phyloP scores from a whole-genome alignment of 2,329 filamentous ascomycete genomes.

The Hypoxylon sp. region DNA sequence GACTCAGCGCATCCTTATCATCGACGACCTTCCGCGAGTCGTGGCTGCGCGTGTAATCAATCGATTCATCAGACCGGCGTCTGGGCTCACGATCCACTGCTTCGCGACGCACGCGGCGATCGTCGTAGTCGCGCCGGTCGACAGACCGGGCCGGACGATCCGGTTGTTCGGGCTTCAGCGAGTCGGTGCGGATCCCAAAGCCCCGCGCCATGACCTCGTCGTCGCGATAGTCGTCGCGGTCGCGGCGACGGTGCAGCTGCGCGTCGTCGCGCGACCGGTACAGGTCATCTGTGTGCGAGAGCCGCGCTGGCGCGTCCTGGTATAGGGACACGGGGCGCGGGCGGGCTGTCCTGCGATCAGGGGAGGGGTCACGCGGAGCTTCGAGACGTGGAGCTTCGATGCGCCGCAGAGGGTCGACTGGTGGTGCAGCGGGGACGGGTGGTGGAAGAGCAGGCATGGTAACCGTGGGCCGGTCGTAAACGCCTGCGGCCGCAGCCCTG shows the following conservation, averaged over 20 bases:
- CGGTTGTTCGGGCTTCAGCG: slow-evolving; percentile 48
- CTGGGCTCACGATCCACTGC: slow-evolving; percentile 50
- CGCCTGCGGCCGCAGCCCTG: slow-evolving; percentile 56
- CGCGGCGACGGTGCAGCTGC: slow-evolving; percentile 57
- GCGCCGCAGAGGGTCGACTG: slow-evolving; percentile 53
- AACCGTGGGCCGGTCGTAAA: slow-evolving; percentile 62
- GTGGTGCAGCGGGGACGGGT: slow-evolving; percentile 55
- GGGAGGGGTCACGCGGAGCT: slow-evolving; percentile 53
- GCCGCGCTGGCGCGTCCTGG: slow-evolving; percentile 62
- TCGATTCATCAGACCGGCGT: slow-evolving; percentile 50
- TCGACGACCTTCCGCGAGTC: slow-evolving; percentile 44
- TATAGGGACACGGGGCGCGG: slow-evolving; percentile 66
- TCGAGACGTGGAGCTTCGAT: slow-evolving; percentile 47
- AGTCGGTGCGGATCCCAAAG: slow-evolving; percentile 65
- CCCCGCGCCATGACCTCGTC: slow-evolving; percentile 63
- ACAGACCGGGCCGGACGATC: slow-evolving; percentile 51
- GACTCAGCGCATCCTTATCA: slow-evolving; percentile 52
- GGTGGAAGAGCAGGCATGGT: slow-evolving; percentile 63
- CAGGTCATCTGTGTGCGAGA: slow-evolving; percentile 62
- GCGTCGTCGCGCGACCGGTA: slow-evolving; percentile 65
- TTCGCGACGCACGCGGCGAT: slow-evolving; percentile 58
- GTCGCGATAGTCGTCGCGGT: slow-evolving; percentile 63
- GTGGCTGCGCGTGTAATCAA: slow-evolving; percentile 46
- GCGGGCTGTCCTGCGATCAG: slow-evolving; percentile 51
- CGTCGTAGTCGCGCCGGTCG: slow-evolving; percentile 56